Percentiles rank a stretch among this genome's conserved stretches.
phyloP scores from a whole-genome alignment of 2,329 filamentous ascomycete genomes.

The Elsinoe ampelina region DNA sequence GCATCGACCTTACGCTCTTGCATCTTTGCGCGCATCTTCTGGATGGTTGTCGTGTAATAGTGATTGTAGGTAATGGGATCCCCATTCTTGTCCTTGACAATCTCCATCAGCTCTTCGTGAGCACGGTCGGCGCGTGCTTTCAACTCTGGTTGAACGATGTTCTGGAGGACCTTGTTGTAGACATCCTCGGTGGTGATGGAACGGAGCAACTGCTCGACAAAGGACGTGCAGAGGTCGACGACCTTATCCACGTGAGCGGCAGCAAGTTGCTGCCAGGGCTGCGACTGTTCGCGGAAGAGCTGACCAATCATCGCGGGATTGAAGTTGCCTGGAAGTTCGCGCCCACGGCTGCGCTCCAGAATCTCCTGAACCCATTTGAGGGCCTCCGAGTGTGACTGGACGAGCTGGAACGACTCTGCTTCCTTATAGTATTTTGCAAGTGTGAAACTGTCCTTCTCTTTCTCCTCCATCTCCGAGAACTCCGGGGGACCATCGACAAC shows the following conservation, averaged over 20 bases:
- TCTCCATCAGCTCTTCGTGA: constrained; percentile 33
- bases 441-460: too few species aligned
- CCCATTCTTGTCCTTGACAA: constrained; percentile 39
- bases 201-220: constrained; percentile 26
- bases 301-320: constrained; percentile 51
- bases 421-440: too few species aligned
- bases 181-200: constrained; percentile 35
- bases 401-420: too few species aligned
- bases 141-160: constrained; percentile 35
- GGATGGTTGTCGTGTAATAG: constrained; percentile 28
- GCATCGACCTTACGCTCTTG: too few species aligned
- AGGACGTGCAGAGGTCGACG: too few species aligned
- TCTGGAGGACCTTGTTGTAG: too few species aligned
- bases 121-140: constrained; percentile 29
- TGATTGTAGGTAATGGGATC: constrained; percentile 32
- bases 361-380: constrained; percentile 33
- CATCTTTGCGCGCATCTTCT: constrained; percentile 23
- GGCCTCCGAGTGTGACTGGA: constrained; percentile 24
- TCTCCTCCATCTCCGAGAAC: too few species aligned
- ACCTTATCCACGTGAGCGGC: too few species aligned
- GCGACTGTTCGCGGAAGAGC: constrained; percentile 53
- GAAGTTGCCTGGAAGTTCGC: constrained; percentile 53
- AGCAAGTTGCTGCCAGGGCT: too few species aligned
- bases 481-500: too few species aligned
- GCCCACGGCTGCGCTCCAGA: constrained; percentile 37